These are phyloP conservation scores for Albophoma yamanashiensis DNA, from an alignment of 2,329 filamentous ascomycete genomes.

Conservation along the genomic window DNA sequence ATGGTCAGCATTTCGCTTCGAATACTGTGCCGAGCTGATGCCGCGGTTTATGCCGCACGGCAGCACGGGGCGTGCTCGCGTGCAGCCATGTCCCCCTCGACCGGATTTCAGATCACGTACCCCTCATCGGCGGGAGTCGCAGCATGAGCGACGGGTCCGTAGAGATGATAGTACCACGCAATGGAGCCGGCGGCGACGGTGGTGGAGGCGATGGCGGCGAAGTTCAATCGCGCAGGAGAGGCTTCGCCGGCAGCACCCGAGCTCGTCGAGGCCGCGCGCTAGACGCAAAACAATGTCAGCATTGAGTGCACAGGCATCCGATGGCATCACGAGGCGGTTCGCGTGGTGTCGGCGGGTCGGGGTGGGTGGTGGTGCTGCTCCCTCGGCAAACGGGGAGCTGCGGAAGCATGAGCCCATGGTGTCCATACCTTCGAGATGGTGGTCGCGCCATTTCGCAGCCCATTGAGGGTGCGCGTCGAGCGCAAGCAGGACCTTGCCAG, in stretches of 20 bases:
- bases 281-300: slow-evolving; percentile 25
- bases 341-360: slow-evolving; percentile 11
- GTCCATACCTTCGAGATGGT: slow-evolving; percentile 63
- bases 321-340: slow-evolving; percentile 16
- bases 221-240: slow-evolving; percentile 72
- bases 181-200: slow-evolving; percentile 78
- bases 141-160: slow-evolving; percentile 78
- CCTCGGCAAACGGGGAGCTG: slow-evolving; percentile 15
- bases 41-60: slow-evolving; percentile 23
- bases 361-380: slow-evolving; percentile 15
- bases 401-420: slow-evolving; percentile 20
- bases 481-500: slow-evolving; percentile 87
- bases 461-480: slow-evolving; percentile 75
- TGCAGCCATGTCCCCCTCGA: neutral
- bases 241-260: slow-evolving; percentile 59
- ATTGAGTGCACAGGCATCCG: slow-evolving; percentile 10
- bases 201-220: slow-evolving; percentile 79
- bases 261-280: slow-evolving; percentile 63
- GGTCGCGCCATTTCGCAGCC: slow-evolving; percentile 62
- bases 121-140: slow-evolving; percentile 95
- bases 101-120: slow-evolving; percentile 56
- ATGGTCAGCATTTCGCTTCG: slow-evolving; percentile 15
- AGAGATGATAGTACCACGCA: slow-evolving; percentile 96
- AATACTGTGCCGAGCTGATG: slow-evolving; percentile 6
- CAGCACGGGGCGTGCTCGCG: neutral